Evolutionary conservation across 106 monocot species (phyloP), one percentile per base, ranked within the genome.

Genomic region (Dioscorea zingiberensis): DNA sequence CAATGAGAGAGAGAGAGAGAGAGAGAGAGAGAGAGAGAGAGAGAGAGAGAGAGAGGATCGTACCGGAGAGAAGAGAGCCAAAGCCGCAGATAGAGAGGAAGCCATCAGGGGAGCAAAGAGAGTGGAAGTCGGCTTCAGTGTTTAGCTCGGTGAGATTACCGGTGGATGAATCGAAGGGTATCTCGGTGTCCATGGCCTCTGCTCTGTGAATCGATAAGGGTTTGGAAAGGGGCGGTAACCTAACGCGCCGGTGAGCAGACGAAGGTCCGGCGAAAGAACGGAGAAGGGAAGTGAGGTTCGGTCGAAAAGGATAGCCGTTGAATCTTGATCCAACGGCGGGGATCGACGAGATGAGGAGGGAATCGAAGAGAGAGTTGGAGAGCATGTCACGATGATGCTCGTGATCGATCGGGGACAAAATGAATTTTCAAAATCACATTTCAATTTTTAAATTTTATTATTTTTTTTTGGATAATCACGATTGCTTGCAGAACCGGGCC

Each of bases 41-140:
- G 24, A 0, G 47, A 44, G 4, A 11, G 19, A 8, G 29, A 18
- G 16, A 38, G 44, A 13, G 58, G 59, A 24, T 65, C 54, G 10
- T 8, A 89, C 89, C 86, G 54, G 98, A 98, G 58, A 98, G 93
- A 54, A 98, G 98, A 67, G 98, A 98, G 1, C 98, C 98, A 72
- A 98, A 98, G 76, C 98, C 98, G 60, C 86, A 84, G 45, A 98
- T 58, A 77, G 84, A 89, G 63, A 98, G 44, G 66, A 59, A 63
- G 45, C 89, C 98, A 28, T 92, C 75, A 48, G 80, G 32, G 1
- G 77, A 71, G 13, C 75, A 13, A 25, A 89, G 44, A 54, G 81
- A 17, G 27, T 86, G 75, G 77, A 98, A 93, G 47, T 93, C 93
- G 49, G 63, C 54, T 12, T 71, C 82, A 23, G 76, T 68, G 70